Percentiles rank a stretch among this genome's conserved stretches.
phyloP scores from a whole-genome alignment of 225 moss, liverwort and hornwort genomes.

The Takakia lepidozioides region DNA sequence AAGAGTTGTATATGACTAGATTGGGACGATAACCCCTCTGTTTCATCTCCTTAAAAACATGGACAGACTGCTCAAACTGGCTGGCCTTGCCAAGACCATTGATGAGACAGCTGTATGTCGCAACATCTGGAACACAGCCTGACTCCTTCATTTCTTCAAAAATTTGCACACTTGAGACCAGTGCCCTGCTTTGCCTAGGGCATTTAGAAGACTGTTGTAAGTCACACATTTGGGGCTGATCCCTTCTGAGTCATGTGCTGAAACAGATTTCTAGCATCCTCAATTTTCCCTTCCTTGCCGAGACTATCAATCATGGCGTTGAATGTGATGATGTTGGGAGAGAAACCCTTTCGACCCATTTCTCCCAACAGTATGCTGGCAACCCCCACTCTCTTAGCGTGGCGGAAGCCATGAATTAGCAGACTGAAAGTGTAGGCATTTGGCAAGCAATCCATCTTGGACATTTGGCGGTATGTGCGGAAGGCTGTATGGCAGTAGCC shows the following conservation, averaged over 20 bases:
- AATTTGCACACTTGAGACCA: conserved; percentile 26
- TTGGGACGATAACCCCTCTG: conserved; percentile 36
- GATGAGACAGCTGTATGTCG: conserved; percentile 59
- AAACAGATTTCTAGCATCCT: conserved; percentile 33
- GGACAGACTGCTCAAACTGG: conserved; percentile 29
- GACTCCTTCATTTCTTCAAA: conserved; percentile 31
- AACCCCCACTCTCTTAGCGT: conserved; percentile 15
- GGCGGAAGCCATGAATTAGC: conserved; percentile 24
- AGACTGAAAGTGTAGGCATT: conserved; percentile 29
- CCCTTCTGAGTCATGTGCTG: conserved; percentile 34
- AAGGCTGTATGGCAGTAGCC: conserved; percentile 27
- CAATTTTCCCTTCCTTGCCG: conserved; percentile 39
- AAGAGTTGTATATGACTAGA: conserved; percentile 48
- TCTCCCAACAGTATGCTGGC: conserved; percentile 39
- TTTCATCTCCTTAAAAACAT: conserved; percentile 47
- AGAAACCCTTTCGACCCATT: conserved; percentile 39
- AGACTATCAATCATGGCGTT: conserved; percentile 50
- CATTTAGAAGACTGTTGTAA: conserved; percentile 22
- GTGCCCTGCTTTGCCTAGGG: conserved; percentile 23
- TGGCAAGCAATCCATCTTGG: conserved; percentile 10
- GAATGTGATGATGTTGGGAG: conserved; percentile 37
- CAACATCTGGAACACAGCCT: conserved; percentile 35
- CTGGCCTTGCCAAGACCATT: conserved; percentile 47
- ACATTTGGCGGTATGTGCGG: conserved; percentile 18
- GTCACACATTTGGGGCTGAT: conserved; percentile 22